Base-by-base conservation (phyloP, 768 basidiomycete genomes). In the Macrolepiota fuliginosa region DNA sequence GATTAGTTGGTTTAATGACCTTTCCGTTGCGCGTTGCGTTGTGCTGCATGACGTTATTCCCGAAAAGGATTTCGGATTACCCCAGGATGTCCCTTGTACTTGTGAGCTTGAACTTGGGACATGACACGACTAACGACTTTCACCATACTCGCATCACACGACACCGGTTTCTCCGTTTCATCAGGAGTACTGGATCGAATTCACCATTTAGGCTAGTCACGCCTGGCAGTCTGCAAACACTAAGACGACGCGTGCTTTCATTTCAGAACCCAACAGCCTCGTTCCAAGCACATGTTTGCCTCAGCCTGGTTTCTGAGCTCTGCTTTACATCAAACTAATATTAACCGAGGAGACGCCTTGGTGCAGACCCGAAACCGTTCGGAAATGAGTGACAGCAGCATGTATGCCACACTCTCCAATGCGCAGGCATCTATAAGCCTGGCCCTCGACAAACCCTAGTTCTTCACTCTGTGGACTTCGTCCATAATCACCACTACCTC, bases 211-310 rank as follows among this genome's bases (percentile, higher is more conserved):
- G 42, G 19, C 32, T 36, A 15, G 45, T 61, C 45, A 46, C 22
- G 35, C 22, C 22, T 24, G 12, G 22, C 27, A 24, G 35, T 49
- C 10, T 25, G 37, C 47, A 25, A 22, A 40, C 36, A 37, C 53
- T 19, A 32, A 24, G 29, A 11, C 52, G 19, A 22, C 53, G 37
- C 37, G 35, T 22, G 6, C 36, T 37, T 61, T 61, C 52, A 61
- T 61, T 61, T 47, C 27, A 61, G 52, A 47, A n/a, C 61, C 59
- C 65, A 60, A 62, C 66, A 64, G 71, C 73, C 72, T 72, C 69
- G 62, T 67, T 69, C 63, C 56, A 39, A 63, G 54, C 42, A 49
- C 60, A 61, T 61, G 60, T 49, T 32, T 17, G 32, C 32, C 53
- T 47, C 12, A 59, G 40, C 17, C 53, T 42, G 50, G 36, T 59